Conservation (phyloP, 192 early-diverging fungal species). For the Entomortierella chlamydospora region DNA sequence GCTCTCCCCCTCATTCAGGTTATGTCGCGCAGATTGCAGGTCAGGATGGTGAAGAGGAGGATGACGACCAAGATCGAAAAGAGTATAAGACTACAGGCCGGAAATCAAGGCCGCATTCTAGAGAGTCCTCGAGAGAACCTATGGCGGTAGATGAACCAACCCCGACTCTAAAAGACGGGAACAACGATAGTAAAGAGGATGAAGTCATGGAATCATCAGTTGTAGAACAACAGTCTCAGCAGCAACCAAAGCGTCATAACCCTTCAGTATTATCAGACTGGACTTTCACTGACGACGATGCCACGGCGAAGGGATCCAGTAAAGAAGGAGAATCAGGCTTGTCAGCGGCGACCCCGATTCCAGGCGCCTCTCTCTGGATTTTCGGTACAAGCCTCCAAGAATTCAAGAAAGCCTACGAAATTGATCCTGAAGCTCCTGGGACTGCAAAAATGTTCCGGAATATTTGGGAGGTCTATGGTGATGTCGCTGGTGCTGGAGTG, state of each 20-base stretch:
- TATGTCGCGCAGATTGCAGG: constrained; percentile 13
- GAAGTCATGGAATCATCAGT: constrained; percentile 47
- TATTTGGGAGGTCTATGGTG: constrained; percentile 55
- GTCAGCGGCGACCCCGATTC: constrained; percentile 13
- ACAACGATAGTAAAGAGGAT: constrained; percentile 23
- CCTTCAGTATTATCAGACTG: constrained; percentile 28
- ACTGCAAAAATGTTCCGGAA: constrained; percentile 59
- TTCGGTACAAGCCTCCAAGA: constrained; percentile 60
- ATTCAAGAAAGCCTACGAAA: constrained; percentile 41
- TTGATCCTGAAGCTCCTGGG: constrained; percentile 27
- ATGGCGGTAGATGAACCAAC: constrained; percentile 21
- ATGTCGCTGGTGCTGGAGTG: constrained; percentile 56
- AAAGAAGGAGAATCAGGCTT: constrained; percentile 4
- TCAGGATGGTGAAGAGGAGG: constrained; percentile 15
- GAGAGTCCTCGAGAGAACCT: constrained; percentile 46
- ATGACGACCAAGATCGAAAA: constrained; percentile 8
- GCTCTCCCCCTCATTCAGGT: not conserved
- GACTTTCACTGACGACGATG: constrained; percentile 14
- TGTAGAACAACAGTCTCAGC: constrained; percentile 27
- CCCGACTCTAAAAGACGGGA: not conserved
- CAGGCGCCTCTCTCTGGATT: constrained; percentile 64
- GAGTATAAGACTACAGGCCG: constrained; percentile 1
- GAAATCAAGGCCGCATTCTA: constrained; percentile 11
- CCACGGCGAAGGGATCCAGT: not conserved
- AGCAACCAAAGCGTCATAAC: constrained; percentile 4